Percentiles rank a stretch among this genome's conserved stretches.
phyloP scores from a whole-genome alignment of 331 rosid genomes.

The Spiraea crenata region DNA sequence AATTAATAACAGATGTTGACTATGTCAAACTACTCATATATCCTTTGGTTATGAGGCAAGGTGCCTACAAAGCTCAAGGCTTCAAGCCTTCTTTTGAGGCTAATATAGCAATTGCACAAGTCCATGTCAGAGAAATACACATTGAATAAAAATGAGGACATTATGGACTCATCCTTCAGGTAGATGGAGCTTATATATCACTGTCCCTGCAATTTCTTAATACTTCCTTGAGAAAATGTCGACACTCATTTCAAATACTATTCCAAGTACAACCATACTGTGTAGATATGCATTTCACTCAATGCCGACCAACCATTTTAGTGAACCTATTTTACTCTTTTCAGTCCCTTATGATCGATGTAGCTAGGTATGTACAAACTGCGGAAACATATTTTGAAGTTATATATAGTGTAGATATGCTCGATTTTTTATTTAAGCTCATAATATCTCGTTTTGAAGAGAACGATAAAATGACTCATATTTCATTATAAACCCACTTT shows the following conservation, averaged over 20 bases:
- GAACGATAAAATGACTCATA: too few species aligned
- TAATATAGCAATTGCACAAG: slow-evolving; percentile 1
- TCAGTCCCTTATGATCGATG: too few species aligned
- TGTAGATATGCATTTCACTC: too few species aligned
- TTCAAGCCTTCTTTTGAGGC: background rate
- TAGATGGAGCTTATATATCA: background rate
- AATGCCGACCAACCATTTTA: too few species aligned
- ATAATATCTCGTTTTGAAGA: too few species aligned
- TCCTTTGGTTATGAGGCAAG: slow-evolving; percentile 22
- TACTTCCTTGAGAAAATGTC: slow-evolving; percentile 33
- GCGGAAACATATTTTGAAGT: too few species aligned
- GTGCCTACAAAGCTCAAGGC: background rate
- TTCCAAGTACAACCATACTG: too few species aligned
- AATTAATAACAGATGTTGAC: background rate
- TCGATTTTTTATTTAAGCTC: too few species aligned
- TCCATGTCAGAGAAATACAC: background rate
- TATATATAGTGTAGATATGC: too few species aligned
- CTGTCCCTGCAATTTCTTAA: background rate
- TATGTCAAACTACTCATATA: slow-evolving; percentile 26
- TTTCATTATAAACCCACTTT: too few species aligned
- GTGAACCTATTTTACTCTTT: too few species aligned
- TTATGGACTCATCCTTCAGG: slow-evolving; percentile 36
- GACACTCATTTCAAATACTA: slow-evolving; percentile 23
- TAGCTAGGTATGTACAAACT: too few species aligned
- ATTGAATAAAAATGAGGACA: slow-evolving; percentile 36